Evolutionary conservation across 2,329 filamentous ascomycete species (phyloP), one percentile per base, ranked within the genome.

Genomic region (Akanthomyces uredinophilus): DNA sequence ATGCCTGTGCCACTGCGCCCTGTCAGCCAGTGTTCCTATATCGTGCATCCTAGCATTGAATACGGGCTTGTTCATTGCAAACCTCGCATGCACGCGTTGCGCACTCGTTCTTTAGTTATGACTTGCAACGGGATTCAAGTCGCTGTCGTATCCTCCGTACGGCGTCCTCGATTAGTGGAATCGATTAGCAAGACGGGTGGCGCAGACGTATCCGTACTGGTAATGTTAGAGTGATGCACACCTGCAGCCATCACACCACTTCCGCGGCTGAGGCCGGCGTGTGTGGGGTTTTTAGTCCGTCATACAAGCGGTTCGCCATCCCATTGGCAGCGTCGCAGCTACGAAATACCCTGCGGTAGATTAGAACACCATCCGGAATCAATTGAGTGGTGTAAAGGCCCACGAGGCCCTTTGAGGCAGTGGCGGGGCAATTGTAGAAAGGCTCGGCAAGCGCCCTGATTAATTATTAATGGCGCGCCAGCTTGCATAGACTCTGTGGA

Each of bases 181-280:
- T 35, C 7, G 32, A 8, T 3, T 35, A 8, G 32, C 32, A 35
- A 16, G 13, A 39, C 37, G 14, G 37, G 37, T 39, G 16, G 35
- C 35, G 11, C 32, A 39, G 10, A 39, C 24, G 20, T n/a, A n/a
- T n/a, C n/a, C n/a, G n/a, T n/a, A n/a, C n/a, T n/a, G n/a, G n/a
- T n/a, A n/a, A n/a, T n/a, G n/a, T n/a, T 46, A 35, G 27, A 56
- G 20, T 56, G 22, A 56, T 24, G 39, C 54, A 35, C 39, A 14
- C n/a, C n/a, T 10, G 41, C 53, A 44, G 24, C 10, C 27, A 57
- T 57, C 54, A 57, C 41, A 46, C 54, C 54, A 57, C 54, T 57
- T 32, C n/a, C 41, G 14, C 41, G 24, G 41, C 27, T 32, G 37
- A 37, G 22, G 51, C 50, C 20, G 50, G 32, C 10, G 16, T 24